phyloP scores from a whole-genome alignment of 1,139 yeast genomes.

The Geotrichum carabidarum region DNA sequence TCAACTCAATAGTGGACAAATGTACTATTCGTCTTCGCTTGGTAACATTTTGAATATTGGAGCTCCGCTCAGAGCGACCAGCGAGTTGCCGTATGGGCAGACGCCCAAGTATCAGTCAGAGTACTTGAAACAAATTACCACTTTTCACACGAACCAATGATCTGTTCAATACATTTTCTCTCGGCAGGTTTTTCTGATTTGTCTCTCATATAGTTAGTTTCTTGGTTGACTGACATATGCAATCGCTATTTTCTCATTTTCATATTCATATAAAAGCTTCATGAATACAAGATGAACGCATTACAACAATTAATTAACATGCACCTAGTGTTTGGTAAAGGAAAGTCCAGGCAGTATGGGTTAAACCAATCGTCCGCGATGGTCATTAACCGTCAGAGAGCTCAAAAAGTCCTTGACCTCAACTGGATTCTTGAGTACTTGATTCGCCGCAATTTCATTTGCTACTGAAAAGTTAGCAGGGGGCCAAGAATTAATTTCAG shows the following conservation, averaged over 20 bases:
- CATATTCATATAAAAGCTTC: no score
- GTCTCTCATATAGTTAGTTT: no score
- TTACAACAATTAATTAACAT: no score
- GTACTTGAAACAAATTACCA: constrained; percentile 15
- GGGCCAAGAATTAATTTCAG: no score
- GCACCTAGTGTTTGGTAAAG: not conserved
- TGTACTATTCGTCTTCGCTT: constrained; percentile 9
- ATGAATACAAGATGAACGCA: no score
- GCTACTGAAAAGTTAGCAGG: no score
- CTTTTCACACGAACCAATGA: constrained; percentile 1
- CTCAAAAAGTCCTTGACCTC: constrained; percentile 3
- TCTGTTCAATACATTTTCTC: not conserved
- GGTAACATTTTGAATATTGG: constrained; percentile 10
- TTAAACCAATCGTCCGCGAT: constrained; percentile 4
- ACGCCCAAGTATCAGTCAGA: constrained; percentile 18
- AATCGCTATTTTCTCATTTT: no score
- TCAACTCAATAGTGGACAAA: not conserved
- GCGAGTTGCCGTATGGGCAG: constrained; percentile 10
- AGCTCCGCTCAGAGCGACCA: not conserved
- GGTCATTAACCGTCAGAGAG: not conserved
- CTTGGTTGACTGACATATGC: no score
- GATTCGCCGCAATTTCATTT: not conserved
- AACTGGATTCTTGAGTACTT: not conserved
- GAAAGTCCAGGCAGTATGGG: not conserved
- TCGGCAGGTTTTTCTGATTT: no score